These are phyloP conservation scores for Solanum virginianum DNA, from an alignment of 257 asterid species.

Conservation along the genomic window DNA sequence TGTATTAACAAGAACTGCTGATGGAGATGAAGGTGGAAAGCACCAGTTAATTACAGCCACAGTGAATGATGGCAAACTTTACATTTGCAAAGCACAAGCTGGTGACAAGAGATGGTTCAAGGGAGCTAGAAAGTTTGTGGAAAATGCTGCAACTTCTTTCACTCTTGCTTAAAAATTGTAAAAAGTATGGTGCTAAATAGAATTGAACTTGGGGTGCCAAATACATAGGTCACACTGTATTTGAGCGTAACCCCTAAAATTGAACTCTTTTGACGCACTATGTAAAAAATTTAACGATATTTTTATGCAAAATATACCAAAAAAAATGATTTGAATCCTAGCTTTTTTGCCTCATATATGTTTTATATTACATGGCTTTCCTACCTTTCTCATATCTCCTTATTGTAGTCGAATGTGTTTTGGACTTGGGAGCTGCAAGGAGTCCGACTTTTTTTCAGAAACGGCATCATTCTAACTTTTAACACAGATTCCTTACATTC, in stretches of 20 bases:
- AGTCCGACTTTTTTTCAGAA: too few relatives aligned
- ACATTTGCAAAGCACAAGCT: constrained; percentile 90
- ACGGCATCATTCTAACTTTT: too few relatives aligned
- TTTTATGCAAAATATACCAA: too few relatives aligned
- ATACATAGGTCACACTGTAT: too few relatives aligned
- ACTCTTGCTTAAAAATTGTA: constrained; percentile 43
- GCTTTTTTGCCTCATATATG: too few relatives aligned
- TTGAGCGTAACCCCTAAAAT: neutral
- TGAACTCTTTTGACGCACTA: neutral
- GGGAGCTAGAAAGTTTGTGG: constrained; percentile 76
- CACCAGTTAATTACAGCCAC: constrained; percentile 68
- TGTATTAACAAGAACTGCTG: constrained; percentile 78
- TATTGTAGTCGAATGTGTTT: too few relatives aligned
- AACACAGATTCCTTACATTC: too few relatives aligned
- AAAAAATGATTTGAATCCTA: too few relatives aligned
- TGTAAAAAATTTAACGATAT: too few relatives aligned
- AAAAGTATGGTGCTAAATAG: neutral
- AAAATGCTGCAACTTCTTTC: constrained; percentile 66
- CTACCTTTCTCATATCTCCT: too few relatives aligned
- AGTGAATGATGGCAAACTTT: constrained; percentile 66
- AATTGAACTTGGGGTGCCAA: neutral
- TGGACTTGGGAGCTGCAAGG: too few relatives aligned
- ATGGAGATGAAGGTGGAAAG: constrained; percentile 82
- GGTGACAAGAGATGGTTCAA: constrained; percentile 99
- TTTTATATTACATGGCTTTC: too few relatives aligned